Conservation (phyloP, 345 rosid species). For the Salix arbutifolia region DNA sequence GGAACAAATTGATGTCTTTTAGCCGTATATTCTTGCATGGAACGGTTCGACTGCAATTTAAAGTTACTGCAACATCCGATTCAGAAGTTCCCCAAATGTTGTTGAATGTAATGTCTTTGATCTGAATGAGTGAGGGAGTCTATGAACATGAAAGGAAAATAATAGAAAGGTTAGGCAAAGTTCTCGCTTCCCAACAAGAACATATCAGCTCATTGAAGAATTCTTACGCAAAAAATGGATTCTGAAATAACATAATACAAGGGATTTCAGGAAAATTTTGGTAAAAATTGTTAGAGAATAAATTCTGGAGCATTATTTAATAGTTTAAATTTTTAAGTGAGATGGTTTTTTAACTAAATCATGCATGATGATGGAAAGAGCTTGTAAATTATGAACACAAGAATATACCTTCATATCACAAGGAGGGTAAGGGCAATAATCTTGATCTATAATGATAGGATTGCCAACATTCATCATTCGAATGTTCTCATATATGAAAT, state of each 20-base stretch:
- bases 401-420: constrained; percentile 7
- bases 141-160: neutral
- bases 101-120: constrained; percentile 10
- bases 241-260: too few relatives aligned
- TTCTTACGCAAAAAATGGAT: too few relatives aligned
- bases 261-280: too few relatives aligned
- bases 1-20: constrained; percentile 12
- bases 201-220: too few relatives aligned
- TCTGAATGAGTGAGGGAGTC: constrained; percentile 11
- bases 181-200: too few relatives aligned
- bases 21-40: constrained; percentile 22
- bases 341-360: too few relatives aligned
- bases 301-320: too few relatives aligned
- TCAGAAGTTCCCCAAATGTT: constrained; percentile 19
- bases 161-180: too few relatives aligned
- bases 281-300: too few relatives aligned
- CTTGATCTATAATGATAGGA: constrained; percentile 37
- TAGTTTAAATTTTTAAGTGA: too few relatives aligned
- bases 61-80: constrained; percentile 12
- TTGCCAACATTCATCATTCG: constrained; percentile 12
- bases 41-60: constrained; percentile 15
- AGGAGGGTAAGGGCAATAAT: constrained; percentile 23
- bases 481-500: constrained; percentile 18
- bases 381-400: too few relatives aligned
- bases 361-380: too few relatives aligned